Evolutionary conservation across 163 green algal species (phyloP).

Genomic region (Chloromonas sp.): DNA sequence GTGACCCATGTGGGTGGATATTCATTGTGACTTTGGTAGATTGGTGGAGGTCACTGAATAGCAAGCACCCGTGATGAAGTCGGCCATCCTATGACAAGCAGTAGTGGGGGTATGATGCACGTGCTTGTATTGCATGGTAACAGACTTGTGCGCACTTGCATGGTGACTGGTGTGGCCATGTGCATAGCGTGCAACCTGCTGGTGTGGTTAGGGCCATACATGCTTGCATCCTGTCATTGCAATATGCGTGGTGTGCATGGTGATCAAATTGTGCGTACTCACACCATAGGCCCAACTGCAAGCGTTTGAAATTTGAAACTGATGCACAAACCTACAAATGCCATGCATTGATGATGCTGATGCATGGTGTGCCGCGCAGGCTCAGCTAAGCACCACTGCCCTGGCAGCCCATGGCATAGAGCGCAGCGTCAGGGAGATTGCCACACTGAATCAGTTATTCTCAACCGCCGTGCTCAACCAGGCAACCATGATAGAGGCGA

Average conservation of each 20-base stretch:
- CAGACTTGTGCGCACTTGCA: neutral
- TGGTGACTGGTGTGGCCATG: neutral
- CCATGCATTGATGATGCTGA: too few relatives aligned
- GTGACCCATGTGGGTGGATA: neutral
- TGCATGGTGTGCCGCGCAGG: constrained; percentile 30
- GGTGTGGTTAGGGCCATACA: too few relatives aligned
- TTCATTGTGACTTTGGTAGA: neutral
- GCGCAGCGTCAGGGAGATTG: constrained; percentile 64
- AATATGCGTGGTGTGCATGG: neutral
- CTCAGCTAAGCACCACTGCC: constrained; percentile 43
- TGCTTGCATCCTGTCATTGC: neutral
- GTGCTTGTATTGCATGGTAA: neutral
- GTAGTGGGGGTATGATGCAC: neutral
- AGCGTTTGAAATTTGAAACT: too few relatives aligned
- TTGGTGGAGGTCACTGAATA: neutral
- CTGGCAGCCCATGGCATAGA: constrained; percentile 44
- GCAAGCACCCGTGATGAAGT: neutral
- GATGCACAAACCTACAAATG: too few relatives aligned
- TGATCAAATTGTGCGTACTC: too few relatives aligned
- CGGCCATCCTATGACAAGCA: neutral
- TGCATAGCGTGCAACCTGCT: neutral
- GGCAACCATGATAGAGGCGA: constrained; percentile 24
- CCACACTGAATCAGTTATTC: constrained; percentile 76
- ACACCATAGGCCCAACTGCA: too few relatives aligned
- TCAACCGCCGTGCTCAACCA: constrained; percentile 51